Conservation (phyloP, 768 basidiomycete genomes). For the Tulasnella sp. region DNA sequence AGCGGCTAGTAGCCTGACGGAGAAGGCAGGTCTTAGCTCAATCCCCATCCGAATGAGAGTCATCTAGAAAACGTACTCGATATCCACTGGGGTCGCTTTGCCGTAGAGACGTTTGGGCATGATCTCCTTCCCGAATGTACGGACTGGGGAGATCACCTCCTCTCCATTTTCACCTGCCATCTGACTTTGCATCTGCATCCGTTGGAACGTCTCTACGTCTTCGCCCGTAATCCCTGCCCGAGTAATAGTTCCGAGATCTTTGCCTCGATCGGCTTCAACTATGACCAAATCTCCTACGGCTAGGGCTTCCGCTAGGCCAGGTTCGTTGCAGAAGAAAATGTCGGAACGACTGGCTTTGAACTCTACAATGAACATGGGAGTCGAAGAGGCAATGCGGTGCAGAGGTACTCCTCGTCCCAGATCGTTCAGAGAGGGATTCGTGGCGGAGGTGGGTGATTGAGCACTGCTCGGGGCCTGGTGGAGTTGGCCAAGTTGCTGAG, state of each 20-base stretch:
- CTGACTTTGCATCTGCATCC: constrained; percentile 62
- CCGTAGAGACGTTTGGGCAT: constrained; percentile 95
- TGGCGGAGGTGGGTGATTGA: neutral
- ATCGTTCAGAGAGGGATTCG: constrained; percentile 37
- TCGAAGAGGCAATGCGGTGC: constrained; percentile 68
- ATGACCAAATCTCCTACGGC: constrained; percentile 87
- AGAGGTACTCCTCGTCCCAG: constrained; percentile 88
- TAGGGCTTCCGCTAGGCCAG: constrained; percentile 43
- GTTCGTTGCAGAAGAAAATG: constrained; percentile 81
- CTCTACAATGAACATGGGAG: constrained; percentile 92
- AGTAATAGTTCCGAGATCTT: constrained; percentile 84
- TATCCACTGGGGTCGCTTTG: constrained; percentile 75
- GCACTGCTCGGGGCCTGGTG: neutral
- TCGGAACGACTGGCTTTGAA: constrained; percentile 97
- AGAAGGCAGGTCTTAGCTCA: neutral
- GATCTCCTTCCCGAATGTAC: constrained; percentile 59
- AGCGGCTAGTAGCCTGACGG: constrained; percentile 54
- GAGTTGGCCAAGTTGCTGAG: neutral
- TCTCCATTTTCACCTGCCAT: constrained; percentile 32
- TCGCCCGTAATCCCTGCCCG: constrained; percentile 84
- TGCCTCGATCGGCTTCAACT: constrained; percentile 92
- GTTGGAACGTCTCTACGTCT: constrained; percentile 87
- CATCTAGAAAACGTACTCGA: constrained; percentile 47
- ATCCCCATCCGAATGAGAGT: neutral
- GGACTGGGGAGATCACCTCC: constrained; percentile 27